Base-by-base conservation (phyloP, 1,284 basidiomycete species). In the Porogramme epimiltina region DNA sequence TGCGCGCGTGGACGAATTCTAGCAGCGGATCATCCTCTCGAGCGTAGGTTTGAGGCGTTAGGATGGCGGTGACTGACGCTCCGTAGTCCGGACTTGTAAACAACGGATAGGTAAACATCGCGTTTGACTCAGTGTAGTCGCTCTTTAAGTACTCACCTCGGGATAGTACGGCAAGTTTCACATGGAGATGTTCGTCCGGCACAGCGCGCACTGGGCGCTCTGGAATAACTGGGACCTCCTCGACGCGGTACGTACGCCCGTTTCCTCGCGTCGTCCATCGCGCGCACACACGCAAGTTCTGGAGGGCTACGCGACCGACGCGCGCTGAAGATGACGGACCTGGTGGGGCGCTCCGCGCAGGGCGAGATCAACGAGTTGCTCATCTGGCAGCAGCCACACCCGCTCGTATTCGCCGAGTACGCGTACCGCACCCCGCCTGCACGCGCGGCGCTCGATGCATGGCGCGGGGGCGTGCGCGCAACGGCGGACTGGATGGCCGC, bases 111-210 rank as follows among this genome's bases (percentile, higher is more conserved):
- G 79, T 81, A 41, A 69, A 79, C 43, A 26, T 16, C 34, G 22
- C 9, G 28, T 31, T 31, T 31, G 28, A 31, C 28, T 13, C 13
- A 6, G 28, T 31, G 13, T 31, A 13, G 28, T 8, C 8, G 13
- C 28, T 6, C 6, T 6, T 31, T 31, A 31, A n/a, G n/a, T n/a
- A n/a, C 28, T 31, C 8, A 31, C 28, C 28, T 31, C 28, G 9
- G 47, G 34, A 6, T 24, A 75, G 74, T 75, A 75, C 53, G 74
- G 75, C 43, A 84, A 82, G 66, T 82, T 82, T 66, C 81, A 84
- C 59, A 76, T 82, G 76, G 82, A 84, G 61, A 79, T 81, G 80
- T 78, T 74, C 61, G 83, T 79, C 63, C 83, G 81, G 82, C 82
- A 85, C 60, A 69, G 70, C 47, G 73, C 72, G 8, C 82, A 85